phyloP scores from a whole-genome alignment of 2,329 filamentous ascomycete genomes.

The Cadophora luteo-olivacea region DNA sequence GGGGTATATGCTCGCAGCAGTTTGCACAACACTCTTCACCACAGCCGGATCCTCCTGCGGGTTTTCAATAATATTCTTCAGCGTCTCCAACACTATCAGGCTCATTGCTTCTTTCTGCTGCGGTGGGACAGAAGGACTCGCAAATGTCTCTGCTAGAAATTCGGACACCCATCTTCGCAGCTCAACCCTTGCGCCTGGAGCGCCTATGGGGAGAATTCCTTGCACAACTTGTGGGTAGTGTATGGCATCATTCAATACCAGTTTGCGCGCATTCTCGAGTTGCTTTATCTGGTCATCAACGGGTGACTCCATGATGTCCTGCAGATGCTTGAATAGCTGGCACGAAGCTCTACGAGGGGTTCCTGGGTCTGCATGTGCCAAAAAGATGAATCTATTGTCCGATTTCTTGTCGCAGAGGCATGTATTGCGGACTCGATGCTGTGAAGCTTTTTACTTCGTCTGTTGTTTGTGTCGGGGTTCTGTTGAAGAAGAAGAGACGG shows the following conservation, averaged over 20 bases:
- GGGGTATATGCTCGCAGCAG: constrained; percentile 90
- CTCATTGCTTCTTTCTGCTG: constrained; percentile 83
- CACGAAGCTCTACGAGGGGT: constrained; percentile 38
- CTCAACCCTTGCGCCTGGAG: constrained; percentile 75
- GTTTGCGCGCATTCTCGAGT: constrained; percentile 87
- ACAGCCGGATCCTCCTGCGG: constrained; percentile 80
- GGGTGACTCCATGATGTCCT: constrained; percentile 57
- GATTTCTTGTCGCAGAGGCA: constrained; percentile 19
- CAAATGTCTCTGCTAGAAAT: constrained; percentile 94
- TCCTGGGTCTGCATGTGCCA: constrained; percentile 35
- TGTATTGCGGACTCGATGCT: background rate
- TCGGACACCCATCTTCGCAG: constrained; percentile 95
- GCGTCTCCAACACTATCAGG: constrained; percentile 76
- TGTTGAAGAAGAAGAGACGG: constrained; percentile 7
- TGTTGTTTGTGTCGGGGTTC: background rate
- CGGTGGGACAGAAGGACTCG: constrained; percentile 81
- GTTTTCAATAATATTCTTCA: constrained; percentile 73
- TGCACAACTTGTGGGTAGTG: constrained; percentile 93
- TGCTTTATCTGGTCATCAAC: constrained; percentile 82
- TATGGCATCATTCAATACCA: constrained; percentile 84
- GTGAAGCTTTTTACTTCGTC: too few relatives aligned
- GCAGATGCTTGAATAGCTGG: constrained; percentile 25
- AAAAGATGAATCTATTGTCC: constrained; percentile 10
- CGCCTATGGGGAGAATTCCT: constrained; percentile 91
- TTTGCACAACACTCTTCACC: constrained; percentile 85